phyloP scores from a whole-genome alignment of 2,329 filamentous ascomycete species.

The Botrytis medusae region DNA sequence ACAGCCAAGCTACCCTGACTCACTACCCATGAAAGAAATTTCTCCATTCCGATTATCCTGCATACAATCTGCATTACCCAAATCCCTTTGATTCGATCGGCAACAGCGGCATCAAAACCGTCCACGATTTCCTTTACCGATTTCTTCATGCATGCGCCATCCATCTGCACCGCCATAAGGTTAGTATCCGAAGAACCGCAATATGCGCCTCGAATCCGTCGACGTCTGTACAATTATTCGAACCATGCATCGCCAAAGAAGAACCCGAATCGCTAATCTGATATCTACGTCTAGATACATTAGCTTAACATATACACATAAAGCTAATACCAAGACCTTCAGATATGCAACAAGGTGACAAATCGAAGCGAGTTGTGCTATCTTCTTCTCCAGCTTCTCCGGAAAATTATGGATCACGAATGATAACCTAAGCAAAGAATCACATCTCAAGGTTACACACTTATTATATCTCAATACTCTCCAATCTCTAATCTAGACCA shows the following conservation, averaged over 20 bases:
- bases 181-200: neutral
- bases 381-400: neutral
- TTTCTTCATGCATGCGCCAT: neutral
- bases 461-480: neutral
- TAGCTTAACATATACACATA: neutral
- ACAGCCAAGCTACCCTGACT: neutral
- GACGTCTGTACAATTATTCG: neutral
- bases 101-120: neutral
- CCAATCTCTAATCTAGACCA: neutral
- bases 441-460: neutral
- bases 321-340: slow-evolving; percentile 1
- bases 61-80: neutral
- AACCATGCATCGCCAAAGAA: neutral
- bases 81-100: neutral
- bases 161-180: neutral
- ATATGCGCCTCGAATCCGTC: neutral
- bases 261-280: neutral
- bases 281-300: neutral
- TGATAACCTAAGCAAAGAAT: neutral
- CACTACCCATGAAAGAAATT: neutral
- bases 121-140: neutral
- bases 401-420: neutral
- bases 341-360: slow-evolving; percentile 1
- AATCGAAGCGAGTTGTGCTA: neutral
- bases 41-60: neutral